Evolutionary conservation across 176 grass and related monocot genomes (phyloP), one percentile per base, ranked within the genome.

Genomic region (Avena atlantica): DNA sequence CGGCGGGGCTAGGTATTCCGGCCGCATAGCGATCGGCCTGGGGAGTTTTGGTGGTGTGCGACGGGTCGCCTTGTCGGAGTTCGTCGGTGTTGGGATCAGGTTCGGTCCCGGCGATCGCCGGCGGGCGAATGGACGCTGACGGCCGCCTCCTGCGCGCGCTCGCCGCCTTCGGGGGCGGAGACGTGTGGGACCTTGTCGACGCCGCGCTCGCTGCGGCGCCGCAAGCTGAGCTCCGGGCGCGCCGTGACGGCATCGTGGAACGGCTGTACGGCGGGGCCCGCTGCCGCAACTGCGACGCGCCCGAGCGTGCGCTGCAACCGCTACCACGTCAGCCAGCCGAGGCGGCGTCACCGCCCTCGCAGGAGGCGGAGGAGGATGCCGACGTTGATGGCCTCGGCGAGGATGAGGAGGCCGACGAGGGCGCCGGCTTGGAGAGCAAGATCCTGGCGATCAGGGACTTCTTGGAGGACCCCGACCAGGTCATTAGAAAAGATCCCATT

Each of bases 141-240:
- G 93, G 91, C 23, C 90, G 87, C 47, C 81, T 98, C 74, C 86
- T 78, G 51, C 61, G 86, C 34, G 55, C 90, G 75, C 86, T 98
- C 77, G 49, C 79, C 47, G 86, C 79, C 61, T 71, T 83, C 23
- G 89, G 84, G 9, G 88, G 70, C 25, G 52, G 81, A 16, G 95
- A 93, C 81, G 80, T 98, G 29, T 98, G 93, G 95, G 74, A 70
- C 15, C 84, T 98, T 74, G 89, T 98, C 66, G 89, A 98, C 56
- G 78, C 93, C 25, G 95, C 88, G 25, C 85, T 98, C 47, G 58
- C 82, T 56, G 59, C 84, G 8, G 95, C 88, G 10, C 86, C 81
- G 37, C 80, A 85, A 60, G 83, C 20, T 20, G 95, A 98, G 83
- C 91, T 98, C 13, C 93, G 86, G 40, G 78, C 81, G 23, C 93